A percentile compares a stretch with the other conserved stretches of the same genome.
Evolutionary conservation across 192 early-diverging fungal species (phyloP).

Genomic region (Coemansia sp.): DNA sequence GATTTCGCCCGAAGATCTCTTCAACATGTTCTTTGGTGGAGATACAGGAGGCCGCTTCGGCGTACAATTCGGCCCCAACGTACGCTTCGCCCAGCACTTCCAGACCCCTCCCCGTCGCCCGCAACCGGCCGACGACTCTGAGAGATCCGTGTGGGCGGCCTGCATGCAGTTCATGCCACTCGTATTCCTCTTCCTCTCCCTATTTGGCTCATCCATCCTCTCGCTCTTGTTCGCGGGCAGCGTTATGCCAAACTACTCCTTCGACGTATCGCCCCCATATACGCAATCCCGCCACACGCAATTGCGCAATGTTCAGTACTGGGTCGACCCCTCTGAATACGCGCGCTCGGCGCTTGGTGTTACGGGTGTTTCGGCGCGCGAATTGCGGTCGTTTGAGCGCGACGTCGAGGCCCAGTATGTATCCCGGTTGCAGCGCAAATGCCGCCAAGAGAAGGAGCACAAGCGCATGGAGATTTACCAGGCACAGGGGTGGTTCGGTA

Average conservation of each 20-base stretch:
- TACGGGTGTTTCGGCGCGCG: constrained; percentile 35
- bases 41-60: constrained; percentile 49
- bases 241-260: constrained; percentile 62
- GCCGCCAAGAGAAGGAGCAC: constrained; percentile 64
- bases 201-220: constrained; percentile 68
- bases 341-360: constrained; percentile 21
- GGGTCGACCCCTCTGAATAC: constrained; percentile 67
- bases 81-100: constrained; percentile 25
- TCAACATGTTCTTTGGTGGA: constrained; percentile 95
- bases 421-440: constrained; percentile 61
- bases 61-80: constrained; percentile 40
- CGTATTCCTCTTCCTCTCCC: constrained; percentile 72
- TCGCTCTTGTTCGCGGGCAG: constrained; percentile 41
- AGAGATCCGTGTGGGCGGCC: constrained; percentile 37
- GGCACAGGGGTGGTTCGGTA: constrained; percentile 70
- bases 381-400: constrained; percentile 68
- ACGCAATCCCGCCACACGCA: constrained; percentile 57
- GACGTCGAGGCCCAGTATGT: constrained; percentile 72
- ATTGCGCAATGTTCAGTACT: constrained; percentile 71
- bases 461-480: constrained; percentile 56
- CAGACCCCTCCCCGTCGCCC: constrained; percentile 10
- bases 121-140: constrained; percentile 20
- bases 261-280: constrained; percentile 57
- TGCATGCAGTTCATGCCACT: constrained; percentile 79
- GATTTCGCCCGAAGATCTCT: constrained; percentile 89